Conservation (phyloP, 495 filamentous ascomycete species). For the Platismatia glauca region DNA sequence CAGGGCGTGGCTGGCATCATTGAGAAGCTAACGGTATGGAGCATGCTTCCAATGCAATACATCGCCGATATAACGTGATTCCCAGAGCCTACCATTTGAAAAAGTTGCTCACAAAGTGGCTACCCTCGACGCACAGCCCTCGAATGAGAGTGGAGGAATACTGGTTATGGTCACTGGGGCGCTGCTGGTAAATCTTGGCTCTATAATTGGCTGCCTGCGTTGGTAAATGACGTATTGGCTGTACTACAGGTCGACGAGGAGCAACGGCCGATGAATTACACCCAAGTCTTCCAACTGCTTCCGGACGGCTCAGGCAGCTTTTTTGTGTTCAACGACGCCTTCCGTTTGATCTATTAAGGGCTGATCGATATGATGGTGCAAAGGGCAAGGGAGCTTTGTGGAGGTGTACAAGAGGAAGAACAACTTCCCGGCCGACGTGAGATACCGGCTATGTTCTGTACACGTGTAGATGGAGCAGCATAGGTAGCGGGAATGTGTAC, state of each 20-base stretch:
- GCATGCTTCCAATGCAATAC: neutral
- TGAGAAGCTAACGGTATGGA: conserved; percentile 66
- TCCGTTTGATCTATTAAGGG: conserved; percentile 60
- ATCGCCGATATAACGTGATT: neutral
- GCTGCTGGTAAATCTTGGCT: conserved; percentile 53
- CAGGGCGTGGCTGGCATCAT: conserved; percentile 55
- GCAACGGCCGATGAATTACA: conserved; percentile 71
- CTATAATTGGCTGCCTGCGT: neutral
- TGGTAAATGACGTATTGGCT: neutral
- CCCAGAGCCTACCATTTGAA: conserved; percentile 66
- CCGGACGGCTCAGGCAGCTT: conserved; percentile 60
- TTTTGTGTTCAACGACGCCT: conserved; percentile 87
- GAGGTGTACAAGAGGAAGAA: neutral
- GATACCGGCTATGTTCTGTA: neutral
- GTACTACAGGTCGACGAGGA: conserved; percentile 66
- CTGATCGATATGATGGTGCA: neutral
- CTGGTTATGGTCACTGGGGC: conserved; percentile 78
- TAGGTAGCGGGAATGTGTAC: conserved; percentile 4
- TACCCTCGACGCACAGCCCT: conserved; percentile 54
- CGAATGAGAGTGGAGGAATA: conserved; percentile 50
- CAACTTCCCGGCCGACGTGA: neutral
- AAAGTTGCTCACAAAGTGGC: conserved; percentile 61
- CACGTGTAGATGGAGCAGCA: conserved; percentile 3
- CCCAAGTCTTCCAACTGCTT: conserved; percentile 73
- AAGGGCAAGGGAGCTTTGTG: neutral